These are phyloP conservation scores for Acrodontium crateriforme DNA, from an alignment of 2,329 filamentous ascomycete genomes.

Conservation along the genomic window DNA sequence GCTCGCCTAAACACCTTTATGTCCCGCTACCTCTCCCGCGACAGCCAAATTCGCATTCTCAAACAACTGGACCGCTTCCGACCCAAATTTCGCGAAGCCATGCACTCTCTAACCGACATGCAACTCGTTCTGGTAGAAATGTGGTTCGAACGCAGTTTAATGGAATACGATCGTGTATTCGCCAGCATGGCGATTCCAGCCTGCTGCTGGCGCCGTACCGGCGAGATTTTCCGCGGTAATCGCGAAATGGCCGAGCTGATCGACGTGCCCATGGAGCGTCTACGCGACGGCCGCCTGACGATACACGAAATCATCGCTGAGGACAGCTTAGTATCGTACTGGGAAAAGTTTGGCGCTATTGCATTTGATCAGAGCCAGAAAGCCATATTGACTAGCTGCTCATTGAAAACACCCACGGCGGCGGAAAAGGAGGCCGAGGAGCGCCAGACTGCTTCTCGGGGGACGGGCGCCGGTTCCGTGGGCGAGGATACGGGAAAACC, in stretches of 20 bases:
- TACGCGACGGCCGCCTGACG: conserved; percentile 87
- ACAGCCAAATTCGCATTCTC: conserved; percentile 79
- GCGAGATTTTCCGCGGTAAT: conserved; percentile 93
- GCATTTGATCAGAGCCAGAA: conserved; percentile 92
- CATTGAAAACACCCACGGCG: conserved; percentile 58
- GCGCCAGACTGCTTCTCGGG: too few species aligned
- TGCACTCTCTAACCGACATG: conserved; percentile 82
- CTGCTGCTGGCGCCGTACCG: conserved; percentile 91
- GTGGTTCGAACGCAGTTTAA: conserved; percentile 94
- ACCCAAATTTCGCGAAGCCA: conserved; percentile 90
- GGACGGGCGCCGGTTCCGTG: conserved; percentile 1
- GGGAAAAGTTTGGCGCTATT: conserved; percentile 98
- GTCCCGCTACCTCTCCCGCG: conserved; percentile 69
- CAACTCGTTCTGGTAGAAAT: conserved; percentile 93
- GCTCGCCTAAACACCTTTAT: conserved; percentile 80
- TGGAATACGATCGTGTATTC: conserved; percentile 98
- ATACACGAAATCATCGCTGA: conserved; percentile 93
- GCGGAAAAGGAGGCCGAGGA: conserved; percentile 19
- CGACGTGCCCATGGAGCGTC: conserved; percentile 74
- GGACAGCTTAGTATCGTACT: conserved; percentile 89
- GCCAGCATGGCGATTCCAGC: conserved; percentile 97
- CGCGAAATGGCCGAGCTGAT: conserved; percentile 98
- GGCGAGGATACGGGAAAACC: conserved; percentile 31
- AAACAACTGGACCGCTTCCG: conserved; percentile 85
- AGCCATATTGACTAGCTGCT: conserved; percentile 85